Base-by-base conservation (phyloP, 768 basidiomycete species). In the Leccinum longicurvipes region DNA sequence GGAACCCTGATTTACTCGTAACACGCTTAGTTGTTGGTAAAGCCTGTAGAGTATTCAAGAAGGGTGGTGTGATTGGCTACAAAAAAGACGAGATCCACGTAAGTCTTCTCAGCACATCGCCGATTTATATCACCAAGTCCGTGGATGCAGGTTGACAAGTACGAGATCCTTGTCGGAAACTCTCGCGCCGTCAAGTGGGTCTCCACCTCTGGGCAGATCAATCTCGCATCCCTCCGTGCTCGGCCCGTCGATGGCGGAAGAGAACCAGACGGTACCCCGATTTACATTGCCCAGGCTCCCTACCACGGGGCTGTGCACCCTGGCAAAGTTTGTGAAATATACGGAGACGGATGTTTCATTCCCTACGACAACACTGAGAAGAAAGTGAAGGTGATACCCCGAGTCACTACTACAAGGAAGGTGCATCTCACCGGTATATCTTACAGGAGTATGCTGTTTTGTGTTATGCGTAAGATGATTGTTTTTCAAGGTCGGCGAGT, bases 81-180 rank as follows among this genome's bases (percentile, higher is more conserved):
- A 74, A 71, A 46, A 73, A 81, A 59, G 73, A 84, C 4, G 86
- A 85, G 63, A 73, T 82, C 44, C 78, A 85, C 2, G 88, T 86
- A 68, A 45, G 73, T 63, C 15, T n/a, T 46, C 36, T 32, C 25
- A 28, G 14, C 17, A 44, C 42, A 29, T 34, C 49, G 9, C 24
- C 15, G 29, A 32, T 28, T 21, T 6, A 9, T 46, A 15, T 31
- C 28, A 52, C 21, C n/a, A 48, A 53, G 28, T 46, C 12, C 14
- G n/a, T 23, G 12, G 51, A 9, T 17, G n/a, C 60, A 89, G 87
- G 36, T 84, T 31, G 79, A 76, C 27, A 76, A 74, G 31, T 90
- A 82, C 61, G 88, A 91, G 63, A 78, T 90, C 46, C 83, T 91
- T n/a, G 73, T 89, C 17, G 88, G 85, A 1, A 75, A 89, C 63